A percentile compares a stretch with the other conserved stretches of the same genome.
Evolutionary conservation across 345 rosid genomes (phyloP).

Genomic region (Adansonia digitata): DNA sequence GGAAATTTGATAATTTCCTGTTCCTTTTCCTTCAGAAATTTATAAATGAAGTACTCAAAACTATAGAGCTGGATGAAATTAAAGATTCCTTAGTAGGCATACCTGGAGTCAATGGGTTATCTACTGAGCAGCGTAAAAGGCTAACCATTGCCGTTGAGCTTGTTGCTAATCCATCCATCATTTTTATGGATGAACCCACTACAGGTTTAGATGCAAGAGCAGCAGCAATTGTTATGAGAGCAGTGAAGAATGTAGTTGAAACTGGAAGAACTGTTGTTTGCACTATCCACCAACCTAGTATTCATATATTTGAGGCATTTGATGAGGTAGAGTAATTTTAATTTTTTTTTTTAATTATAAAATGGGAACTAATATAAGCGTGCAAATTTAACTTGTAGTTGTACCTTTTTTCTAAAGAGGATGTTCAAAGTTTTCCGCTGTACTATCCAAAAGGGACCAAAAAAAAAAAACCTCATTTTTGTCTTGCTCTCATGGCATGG

Average conservation of each 20-base stretch:
- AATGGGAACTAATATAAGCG: not conserved
- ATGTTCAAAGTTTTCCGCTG: not conserved
- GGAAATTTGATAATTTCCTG: not conserved
- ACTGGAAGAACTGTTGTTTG: slow-evolving; percentile 55
- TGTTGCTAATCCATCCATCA: slow-evolving; percentile 46
- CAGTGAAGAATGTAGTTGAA: slow-evolving; percentile 38
- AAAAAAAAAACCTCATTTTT: not conserved
- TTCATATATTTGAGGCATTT: slow-evolving; percentile 43
- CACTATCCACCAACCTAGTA: slow-evolving; percentile 54
- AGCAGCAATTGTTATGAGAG: slow-evolving; percentile 50
- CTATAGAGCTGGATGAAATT: slow-evolving; percentile 37
- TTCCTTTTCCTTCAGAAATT: slow-evolving; percentile 22
- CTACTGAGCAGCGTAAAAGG: slow-evolving; percentile 49
- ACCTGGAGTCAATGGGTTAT: slow-evolving; percentile 35
- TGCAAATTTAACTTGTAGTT: no score
- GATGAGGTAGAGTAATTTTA: slow-evolving; percentile 33
- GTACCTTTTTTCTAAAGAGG: not conserved
- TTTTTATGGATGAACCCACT: slow-evolving; percentile 54
- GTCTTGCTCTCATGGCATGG: slow-evolving; percentile 11
- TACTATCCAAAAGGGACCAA: not conserved
- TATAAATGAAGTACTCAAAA: slow-evolving; percentile 39
- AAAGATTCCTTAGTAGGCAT: slow-evolving; percentile 40
- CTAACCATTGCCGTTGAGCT: slow-evolving; percentile 53
- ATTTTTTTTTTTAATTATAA: not conserved
- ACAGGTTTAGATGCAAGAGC: slow-evolving; percentile 51